Evolutionary conservation across 805 yeast species (phyloP).

Genomic region (Ogataea minuta): DNA sequence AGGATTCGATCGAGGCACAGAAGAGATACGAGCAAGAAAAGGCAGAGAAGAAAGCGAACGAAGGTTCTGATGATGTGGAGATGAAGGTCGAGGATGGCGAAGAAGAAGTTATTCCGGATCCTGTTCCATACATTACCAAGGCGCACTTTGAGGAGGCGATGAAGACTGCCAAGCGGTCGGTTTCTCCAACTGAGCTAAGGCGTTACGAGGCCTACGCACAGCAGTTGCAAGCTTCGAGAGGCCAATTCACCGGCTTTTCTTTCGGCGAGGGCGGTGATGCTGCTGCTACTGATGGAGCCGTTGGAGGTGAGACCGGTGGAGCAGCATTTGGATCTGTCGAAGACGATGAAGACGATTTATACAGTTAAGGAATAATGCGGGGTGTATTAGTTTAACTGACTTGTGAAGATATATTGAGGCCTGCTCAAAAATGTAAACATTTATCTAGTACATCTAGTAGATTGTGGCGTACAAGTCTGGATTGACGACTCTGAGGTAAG

Average conservation of each 20-base stretch:
- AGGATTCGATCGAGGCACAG: constrained; percentile 92
- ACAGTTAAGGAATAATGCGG: constrained; percentile 29
- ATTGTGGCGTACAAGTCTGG: constrained; percentile 8
- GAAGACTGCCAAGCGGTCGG: constrained; percentile 99
- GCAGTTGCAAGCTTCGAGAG: constrained; percentile 93
- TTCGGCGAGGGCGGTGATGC: constrained; percentile 54
- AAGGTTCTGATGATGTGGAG: constrained; percentile 40
- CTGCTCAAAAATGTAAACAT: constrained; percentile 12
- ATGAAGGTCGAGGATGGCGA: constrained; percentile 34
- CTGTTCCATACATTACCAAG: constrained; percentile 92
- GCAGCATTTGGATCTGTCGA: constrained; percentile 53
- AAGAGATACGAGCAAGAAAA: constrained; percentile 48
- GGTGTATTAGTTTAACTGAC: constrained; percentile 6
- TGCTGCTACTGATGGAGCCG: constrained; percentile 32
- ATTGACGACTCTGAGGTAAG: constrained; percentile 10
- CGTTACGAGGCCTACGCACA: constrained; percentile 98
- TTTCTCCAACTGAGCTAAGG: constrained; percentile 94
- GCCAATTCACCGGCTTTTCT: constrained; percentile 87
- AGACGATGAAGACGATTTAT: constrained; percentile 46
- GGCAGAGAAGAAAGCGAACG: constrained; percentile 46
- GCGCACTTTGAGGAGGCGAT: constrained; percentile 98
- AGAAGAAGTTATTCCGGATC: constrained; percentile 79
- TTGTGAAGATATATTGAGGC: constrained; percentile 12
- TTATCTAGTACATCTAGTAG: neutral
- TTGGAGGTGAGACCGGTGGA: constrained; percentile 30